phyloP scores from a whole-genome alignment of 495 filamentous ascomycete genomes.

The Cryomyces minteri region DNA sequence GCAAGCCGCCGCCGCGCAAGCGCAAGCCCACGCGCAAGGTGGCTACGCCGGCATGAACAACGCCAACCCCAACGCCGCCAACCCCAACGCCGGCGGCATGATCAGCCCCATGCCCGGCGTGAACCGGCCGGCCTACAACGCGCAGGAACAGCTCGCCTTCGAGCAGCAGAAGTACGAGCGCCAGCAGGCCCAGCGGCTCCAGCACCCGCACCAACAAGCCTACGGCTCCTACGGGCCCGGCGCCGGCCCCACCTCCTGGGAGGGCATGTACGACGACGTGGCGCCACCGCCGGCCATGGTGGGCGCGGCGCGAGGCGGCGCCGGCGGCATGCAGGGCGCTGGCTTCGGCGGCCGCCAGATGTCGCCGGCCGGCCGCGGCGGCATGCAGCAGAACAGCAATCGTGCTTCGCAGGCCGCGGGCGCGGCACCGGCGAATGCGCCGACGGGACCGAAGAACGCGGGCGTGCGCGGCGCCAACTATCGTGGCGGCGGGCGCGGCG shows the following conservation, averaged over 20 bases:
- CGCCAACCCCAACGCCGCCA: conserved; percentile 2
- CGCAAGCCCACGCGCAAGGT: conserved; percentile 5
- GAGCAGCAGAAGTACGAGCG: conserved; percentile 80
- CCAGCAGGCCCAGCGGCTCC: conserved; percentile 34
- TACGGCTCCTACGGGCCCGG: conserved; percentile 13
- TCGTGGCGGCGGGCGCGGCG: conserved; percentile 77
- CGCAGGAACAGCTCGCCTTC: conserved; percentile 61
- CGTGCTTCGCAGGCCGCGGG: conserved; percentile 16
- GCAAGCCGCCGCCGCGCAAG: conserved; percentile 7
- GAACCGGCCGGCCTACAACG: conserved; percentile 29
- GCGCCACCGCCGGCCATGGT: conserved; percentile 41
- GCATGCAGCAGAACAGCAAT: conserved; percentile 15
- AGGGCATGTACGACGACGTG: conserved; percentile 98
- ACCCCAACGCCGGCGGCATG: conserved; percentile 4
- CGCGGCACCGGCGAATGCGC: conserved; percentile 70
- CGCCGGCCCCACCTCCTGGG: conserved; percentile 67
- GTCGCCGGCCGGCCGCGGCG: conserved; percentile 7
- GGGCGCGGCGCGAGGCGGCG: conserved; percentile 11
- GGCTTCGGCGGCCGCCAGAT: conserved; percentile 11
- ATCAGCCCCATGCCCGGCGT: conserved; percentile 2
- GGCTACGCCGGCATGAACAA: conserved; percentile 1
- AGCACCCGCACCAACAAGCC: conserved; percentile 13
- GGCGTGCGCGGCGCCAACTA: conserved; percentile 89
- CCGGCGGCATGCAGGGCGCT: conserved; percentile 4
- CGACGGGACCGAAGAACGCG: conserved; percentile 91